Evolutionary conservation across 1,284 basidiomycete genomes (phyloP).

Genomic region (Apiotrichum gracile): DNA sequence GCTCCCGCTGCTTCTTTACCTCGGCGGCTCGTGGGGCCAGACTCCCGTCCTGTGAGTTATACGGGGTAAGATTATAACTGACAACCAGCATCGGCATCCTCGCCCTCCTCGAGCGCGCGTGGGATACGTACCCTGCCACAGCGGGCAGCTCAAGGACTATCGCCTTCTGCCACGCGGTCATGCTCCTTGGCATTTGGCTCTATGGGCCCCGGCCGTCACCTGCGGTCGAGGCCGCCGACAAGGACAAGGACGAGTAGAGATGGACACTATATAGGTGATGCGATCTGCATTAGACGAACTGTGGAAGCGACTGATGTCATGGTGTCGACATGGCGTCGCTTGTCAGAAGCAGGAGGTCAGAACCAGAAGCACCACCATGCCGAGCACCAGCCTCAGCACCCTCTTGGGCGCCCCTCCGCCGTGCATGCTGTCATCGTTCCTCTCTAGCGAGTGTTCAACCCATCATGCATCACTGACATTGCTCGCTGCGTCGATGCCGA

Average conservation of each 20-base stretch:
- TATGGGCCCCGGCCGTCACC: background rate
- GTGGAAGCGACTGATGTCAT: too few relatives aligned
- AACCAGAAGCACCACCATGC: too few relatives aligned
- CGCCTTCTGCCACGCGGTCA: slow-evolving; percentile 54
- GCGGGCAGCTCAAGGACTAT: slow-evolving; percentile 61
- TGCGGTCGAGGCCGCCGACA: background rate
- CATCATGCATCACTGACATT: too few relatives aligned
- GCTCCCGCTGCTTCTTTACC: slow-evolving; percentile 66
- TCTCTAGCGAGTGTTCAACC: too few relatives aligned
- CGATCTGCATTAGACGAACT: too few relatives aligned
- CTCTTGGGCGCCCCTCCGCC: too few relatives aligned
- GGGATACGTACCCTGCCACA: slow-evolving; percentile 83
- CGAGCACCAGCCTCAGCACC: too few relatives aligned
- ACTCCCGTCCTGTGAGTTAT: slow-evolving; percentile 22
- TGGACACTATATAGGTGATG: background rate
- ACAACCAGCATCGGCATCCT: slow-evolving; percentile 58
- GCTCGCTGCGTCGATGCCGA: too few relatives aligned
- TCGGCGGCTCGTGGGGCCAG: slow-evolving; percentile 27
- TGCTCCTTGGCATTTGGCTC: slow-evolving; percentile 56
- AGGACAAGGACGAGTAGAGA: background rate
- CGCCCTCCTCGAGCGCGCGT: slow-evolving; percentile 69
- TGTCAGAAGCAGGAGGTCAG: too few relatives aligned
- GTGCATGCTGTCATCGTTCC: too few relatives aligned
- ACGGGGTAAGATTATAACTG: background rate
- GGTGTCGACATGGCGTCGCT: too few relatives aligned